phyloP scores from a whole-genome alignment of 2,329 filamentous ascomycete species.

The Hypocreales sp. region DNA sequence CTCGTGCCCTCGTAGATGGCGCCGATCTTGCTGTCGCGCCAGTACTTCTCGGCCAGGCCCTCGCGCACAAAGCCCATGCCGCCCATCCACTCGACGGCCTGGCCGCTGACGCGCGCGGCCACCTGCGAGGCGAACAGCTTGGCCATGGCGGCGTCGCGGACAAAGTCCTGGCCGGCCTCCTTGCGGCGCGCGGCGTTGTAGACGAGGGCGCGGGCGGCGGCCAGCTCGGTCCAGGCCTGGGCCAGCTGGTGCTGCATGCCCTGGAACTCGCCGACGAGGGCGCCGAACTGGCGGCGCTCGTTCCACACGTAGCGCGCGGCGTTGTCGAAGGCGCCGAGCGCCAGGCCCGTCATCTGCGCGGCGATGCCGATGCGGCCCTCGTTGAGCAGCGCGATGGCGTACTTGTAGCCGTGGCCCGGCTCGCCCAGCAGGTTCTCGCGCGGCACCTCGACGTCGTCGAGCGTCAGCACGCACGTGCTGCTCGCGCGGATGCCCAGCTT shows the following conservation, averaged over 20 bases:
- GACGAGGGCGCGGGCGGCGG: constrained; percentile 77
- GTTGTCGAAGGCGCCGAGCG: constrained; percentile 89
- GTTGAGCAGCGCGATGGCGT: constrained; percentile 86
- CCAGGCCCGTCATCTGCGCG: constrained; percentile 95
- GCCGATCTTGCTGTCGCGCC: constrained; percentile 94
- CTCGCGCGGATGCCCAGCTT: constrained; percentile 94
- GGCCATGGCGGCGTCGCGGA: constrained; percentile 92
- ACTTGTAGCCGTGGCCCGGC: constrained; percentile 91
- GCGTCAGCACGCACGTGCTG: constrained; percentile 93
- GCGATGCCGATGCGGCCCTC: constrained; percentile 96
- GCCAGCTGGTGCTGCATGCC: constrained; percentile 99
- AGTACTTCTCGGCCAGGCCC: constrained; percentile 95
- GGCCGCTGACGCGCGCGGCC: constrained; percentile 68
- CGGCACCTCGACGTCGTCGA: constrained; percentile 88
- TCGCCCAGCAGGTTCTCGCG: constrained; percentile 78
- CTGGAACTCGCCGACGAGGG: constrained; percentile 90
- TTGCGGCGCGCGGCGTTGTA: constrained; percentile 97
- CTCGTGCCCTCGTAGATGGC: constrained; percentile 92
- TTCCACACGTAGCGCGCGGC: constrained; percentile 92
- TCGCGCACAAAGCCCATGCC: constrained; percentile 98
- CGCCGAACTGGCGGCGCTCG: constrained; percentile 91
- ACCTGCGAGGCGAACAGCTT: constrained; percentile 93
- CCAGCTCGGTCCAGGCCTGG: constrained; percentile 87
- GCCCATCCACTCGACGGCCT: constrained; percentile 97
- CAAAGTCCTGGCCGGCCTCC: constrained; percentile 92